Base-by-base conservation (phyloP, 345 rosid species). In the Aegle marmelos region DNA sequence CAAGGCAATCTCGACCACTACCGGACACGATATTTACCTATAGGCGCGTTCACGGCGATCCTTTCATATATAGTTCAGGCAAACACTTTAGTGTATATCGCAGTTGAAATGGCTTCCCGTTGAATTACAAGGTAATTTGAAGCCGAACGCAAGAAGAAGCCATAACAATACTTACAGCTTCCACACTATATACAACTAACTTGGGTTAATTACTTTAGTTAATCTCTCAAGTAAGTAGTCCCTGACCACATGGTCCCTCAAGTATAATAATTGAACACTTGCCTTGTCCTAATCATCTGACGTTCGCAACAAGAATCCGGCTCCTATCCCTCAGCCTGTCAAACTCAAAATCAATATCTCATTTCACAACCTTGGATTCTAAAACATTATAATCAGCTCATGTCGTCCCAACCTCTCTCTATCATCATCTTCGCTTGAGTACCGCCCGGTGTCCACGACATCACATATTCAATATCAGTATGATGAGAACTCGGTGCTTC, bases 181-280 rank as follows among this genome's bases (percentile, higher is more conserved):
- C 21, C 58, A 74, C 27, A 3, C 9, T 58, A 31, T 27, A 63
- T 25, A 30, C 21, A 6, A 69, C 50, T 72, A 53, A 36, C 25
- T 70, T 30, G 45, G 62, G 58, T 71, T 74, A 80, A 25, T 73
- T 25, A 5, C 25, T 14, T 65, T 2, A 7, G 30, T 45, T 50
- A 74, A 71, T 70, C 68, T 70, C 68, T 58, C 45, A 78, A 78
- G 37, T 64, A 33, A 60, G 79, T 70, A 60, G 79, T 70, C 31
- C 22, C 61, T 39, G 75, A 57, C 68, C 48, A 25, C 60, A 8
- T 72, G 79, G 58, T 25, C 78, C 82, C 76, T 27, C 61, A 7
- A 70, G 63, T 16, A n/a, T 57, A 82, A 82, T 78, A 75, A 82
- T 82, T 79, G 66, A 70, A 34, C 81, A 78, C 70, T 37, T 37